Base-by-base conservation (phyloP, 805 yeast genomes). In the Debaryomyces castellii region DNA sequence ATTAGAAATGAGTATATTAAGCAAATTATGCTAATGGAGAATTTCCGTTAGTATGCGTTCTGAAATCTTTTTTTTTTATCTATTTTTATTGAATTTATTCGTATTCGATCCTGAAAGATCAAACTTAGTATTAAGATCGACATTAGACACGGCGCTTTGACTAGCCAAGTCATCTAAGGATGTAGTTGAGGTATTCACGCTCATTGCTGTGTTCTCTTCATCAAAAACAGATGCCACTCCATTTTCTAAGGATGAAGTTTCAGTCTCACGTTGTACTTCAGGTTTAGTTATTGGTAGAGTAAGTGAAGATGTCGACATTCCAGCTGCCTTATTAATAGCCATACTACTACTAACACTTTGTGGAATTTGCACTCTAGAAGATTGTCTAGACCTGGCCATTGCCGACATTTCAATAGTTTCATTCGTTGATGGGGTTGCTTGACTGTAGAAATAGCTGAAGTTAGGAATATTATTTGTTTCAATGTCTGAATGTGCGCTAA, bases 171-270 rank as follows among this genome's bases (percentile, higher is more conserved):
- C 75, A 37, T 69, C 74, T 43, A 67, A 51, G 21, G 73, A 67
- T 9, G 70, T 63, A 14, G 64, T 55, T 16, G 73, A 66, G 2
- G 71, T 62, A 8, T 67, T 51, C 12, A 68, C 59, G 38, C 69
- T 62, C 25, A 61, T 54, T 27, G 60, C 48, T 58, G 59, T 48
- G 21, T 53, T 52, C 18, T 58, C 67, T 23, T 47, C 57, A 18
- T 63, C 66, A 56, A 72, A 72, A 3, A 72, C 73, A 32, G 73
- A 68, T 21, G 69, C 69, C n/a, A 70, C 53, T 11, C 69, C 64
- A 44, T 62, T 60, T 30, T 69, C 44, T 39, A 47, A 30, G 4
- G 50, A 57, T 11, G 70, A 65, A 8, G 62, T 43, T 37, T 52
- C 61, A 10, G 49, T 55, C 23, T 58, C 60, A 10, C 49, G 49